Evolutionary conservation across 306 rosid species (phyloP).

Genomic region (Albizia julibrissin): DNA sequence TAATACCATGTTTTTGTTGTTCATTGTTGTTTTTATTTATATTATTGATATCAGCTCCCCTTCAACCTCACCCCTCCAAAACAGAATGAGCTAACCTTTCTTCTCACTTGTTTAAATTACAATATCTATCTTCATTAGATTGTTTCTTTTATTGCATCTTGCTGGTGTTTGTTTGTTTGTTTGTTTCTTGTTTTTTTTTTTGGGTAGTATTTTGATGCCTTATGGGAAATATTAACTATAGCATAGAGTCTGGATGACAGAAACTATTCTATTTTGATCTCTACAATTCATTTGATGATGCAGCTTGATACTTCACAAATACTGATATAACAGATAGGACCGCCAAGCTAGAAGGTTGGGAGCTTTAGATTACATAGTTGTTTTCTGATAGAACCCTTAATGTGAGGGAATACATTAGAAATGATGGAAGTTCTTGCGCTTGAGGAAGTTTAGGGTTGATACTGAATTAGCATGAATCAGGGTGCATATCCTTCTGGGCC

Average conservation of each 20-base stretch:
- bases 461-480: neutral
- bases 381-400: constrained; percentile 6
- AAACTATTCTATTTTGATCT: neutral
- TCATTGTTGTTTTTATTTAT: neutral
- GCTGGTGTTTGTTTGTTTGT: neutral
- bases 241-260: neutral
- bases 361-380: neutral
- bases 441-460: neutral
- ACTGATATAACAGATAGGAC: neutral
- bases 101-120: neutral
- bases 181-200: too few relatives aligned
- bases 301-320: neutral
- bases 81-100: neutral
- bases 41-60: neutral
- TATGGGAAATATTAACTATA: neutral
- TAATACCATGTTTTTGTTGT: constrained; percentile 18
- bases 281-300: neutral
- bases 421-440: neutral
- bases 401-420: neutral
- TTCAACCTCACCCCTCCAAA: neutral
- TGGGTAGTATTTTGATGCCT: neutral
- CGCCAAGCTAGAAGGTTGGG: neutral
- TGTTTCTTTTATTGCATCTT: neutral
- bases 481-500: neutral
- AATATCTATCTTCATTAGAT: neutral